Base-by-base conservation (phyloP, 148 eudicot genomes). In the Gaultheria prostrata region DNA sequence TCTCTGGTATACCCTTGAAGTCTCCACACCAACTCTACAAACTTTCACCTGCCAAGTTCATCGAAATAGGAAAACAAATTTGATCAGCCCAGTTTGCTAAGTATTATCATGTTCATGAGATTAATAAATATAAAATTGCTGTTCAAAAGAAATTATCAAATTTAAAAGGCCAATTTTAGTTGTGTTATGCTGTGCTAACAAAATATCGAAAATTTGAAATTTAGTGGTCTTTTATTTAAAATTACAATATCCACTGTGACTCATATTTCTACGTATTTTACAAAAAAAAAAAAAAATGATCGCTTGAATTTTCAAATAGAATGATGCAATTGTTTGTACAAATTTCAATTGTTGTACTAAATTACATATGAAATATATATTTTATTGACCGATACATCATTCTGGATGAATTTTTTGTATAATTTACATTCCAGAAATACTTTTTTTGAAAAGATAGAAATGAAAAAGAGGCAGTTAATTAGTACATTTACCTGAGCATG, bases 401-500 rank as follows among this genome's bases (percentile, higher is more conserved):
- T 59, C 26, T 61, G 32, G 26, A 63, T 63, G 70, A 63, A 2
- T 63, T 8, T 9, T 24, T 1, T 10, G 14, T 24, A 24, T 10
- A 63, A 59, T 24, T 63, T 21, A 3, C 3, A 30, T 24, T n/a
- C 14, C 0, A 39, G 4, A 39, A 39, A 39, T 39, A 39, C 6
- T 39, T 39, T 39, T 39, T 39, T 35, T 39, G 6, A 35, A 39
- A 39, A 39, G 43, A 39, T 5, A 39, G 43, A 39, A 0, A 5
- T 39, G 43, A 39, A 39, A 39, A 4, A 39, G 43, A 3, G 43
- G 43, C 43, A 39, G 43, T 5, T 35, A 5, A 5, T 39, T 39
- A 39, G 33, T 8, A 1, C 8, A 67, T 28, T 71, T 1, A 90
- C 93, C 90, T 88, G 54, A 61, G 89, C 90, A 80, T 87, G 89